A percentile compares a stretch with the other conserved stretches of the same genome.
These are phyloP conservation scores for Beverwykella pulmonaria DNA, from an alignment of 495 filamentous ascomycete species.

Conservation along the genomic window DNA sequence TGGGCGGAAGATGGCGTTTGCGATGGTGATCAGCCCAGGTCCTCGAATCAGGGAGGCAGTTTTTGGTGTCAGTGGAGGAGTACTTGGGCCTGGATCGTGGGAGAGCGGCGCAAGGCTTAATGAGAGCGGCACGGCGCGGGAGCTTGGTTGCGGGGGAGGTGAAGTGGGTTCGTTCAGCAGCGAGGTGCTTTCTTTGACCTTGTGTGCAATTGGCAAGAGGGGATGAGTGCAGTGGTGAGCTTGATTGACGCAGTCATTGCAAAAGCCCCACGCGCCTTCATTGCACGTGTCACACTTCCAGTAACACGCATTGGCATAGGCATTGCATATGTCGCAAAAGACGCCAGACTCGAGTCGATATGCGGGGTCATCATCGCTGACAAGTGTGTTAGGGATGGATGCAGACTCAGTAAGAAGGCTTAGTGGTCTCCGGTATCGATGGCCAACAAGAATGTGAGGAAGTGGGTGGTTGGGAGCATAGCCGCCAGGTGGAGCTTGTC, in stretches of 20 bases:
- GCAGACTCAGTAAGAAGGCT: constrained; percentile 32
- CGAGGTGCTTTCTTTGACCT: constrained; percentile 35
- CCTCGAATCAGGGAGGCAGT: constrained; percentile 40
- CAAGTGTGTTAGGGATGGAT: not conserved
- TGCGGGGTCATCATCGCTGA: constrained; percentile 67
- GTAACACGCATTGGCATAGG: constrained; percentile 72
- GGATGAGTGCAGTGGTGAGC: constrained; percentile 76
- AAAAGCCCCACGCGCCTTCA: constrained; percentile 91
- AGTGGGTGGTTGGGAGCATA: constrained; percentile 48
- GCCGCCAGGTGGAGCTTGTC: constrained; percentile 49
- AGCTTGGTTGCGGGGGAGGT: not conserved
- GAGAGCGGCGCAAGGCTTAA: constrained; percentile 11
- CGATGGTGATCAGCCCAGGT: constrained; percentile 47
- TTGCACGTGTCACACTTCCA: constrained; percentile 86
- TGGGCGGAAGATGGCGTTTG: constrained; percentile 51
- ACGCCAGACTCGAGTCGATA: constrained; percentile 72
- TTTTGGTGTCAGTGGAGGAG: constrained; percentile 35
- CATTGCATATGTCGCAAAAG: constrained; percentile 77
- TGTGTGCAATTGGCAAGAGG: constrained; percentile 65
- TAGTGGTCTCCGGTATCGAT: constrained; percentile 65
- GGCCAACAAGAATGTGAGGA: constrained; percentile 69
- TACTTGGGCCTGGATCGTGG: constrained; percentile 16
- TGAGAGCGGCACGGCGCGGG: constrained; percentile 13
- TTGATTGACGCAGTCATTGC: constrained; percentile 76
- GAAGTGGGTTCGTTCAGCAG: constrained; percentile 30